Evolutionary conservation across 2,329 filamentous ascomycete genomes (phyloP), one percentile per base, ranked within the genome.

Genomic region (Blastomyces gilchristii): DNA sequence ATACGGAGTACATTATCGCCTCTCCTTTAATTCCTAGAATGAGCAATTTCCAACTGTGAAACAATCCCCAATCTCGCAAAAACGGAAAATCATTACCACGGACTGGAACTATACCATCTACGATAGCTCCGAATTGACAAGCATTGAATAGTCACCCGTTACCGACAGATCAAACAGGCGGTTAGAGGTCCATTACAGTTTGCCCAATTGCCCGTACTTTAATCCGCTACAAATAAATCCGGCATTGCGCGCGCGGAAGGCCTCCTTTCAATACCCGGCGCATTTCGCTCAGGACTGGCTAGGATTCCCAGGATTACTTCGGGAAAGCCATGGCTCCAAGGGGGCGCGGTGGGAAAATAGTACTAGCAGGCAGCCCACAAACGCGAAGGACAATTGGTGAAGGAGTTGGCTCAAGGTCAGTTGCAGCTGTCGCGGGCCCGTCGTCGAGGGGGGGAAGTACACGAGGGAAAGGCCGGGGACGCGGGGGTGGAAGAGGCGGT

Each of bases 401-500:
- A 60, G 63, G 62, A 34, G 50, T 54, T 34, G 58, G 62, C 4
- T 53, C 60, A 59, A 45, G 58, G 34, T 58, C 41, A 47, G 43
- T 31, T 43, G 25, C 63, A 28, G 43, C 61, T 8, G 57, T 58
- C 28, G 56, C 61, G 31, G 22, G 25, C 8, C 34, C 60, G 22
- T 59, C 63, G 25, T 63, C 64, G 39, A 61, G 63, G 43, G 65
- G 57, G 43, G 63, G 60, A 31, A 39, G 31, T 7, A 39, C 16
- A 50, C 45, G 41, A 57, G 61, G 43, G 45, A 61, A 25, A 34
- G 37, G 28, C 47, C 41, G 41, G 41, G 52, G 53, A 12, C 63
- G 58, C 39, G 63, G 63, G 60, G 63, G 60, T 56, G 64, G 63
- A 47, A 62, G 61, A 18, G 64, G 64, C 37, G 68, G 50, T 45